A percentile compares a stretch with the other conserved stretches of the same genome.
phyloP scores from a whole-genome alignment of 2,329 filamentous ascomycete genomes.

The Chrysoporthe deuterocubensis region DNA sequence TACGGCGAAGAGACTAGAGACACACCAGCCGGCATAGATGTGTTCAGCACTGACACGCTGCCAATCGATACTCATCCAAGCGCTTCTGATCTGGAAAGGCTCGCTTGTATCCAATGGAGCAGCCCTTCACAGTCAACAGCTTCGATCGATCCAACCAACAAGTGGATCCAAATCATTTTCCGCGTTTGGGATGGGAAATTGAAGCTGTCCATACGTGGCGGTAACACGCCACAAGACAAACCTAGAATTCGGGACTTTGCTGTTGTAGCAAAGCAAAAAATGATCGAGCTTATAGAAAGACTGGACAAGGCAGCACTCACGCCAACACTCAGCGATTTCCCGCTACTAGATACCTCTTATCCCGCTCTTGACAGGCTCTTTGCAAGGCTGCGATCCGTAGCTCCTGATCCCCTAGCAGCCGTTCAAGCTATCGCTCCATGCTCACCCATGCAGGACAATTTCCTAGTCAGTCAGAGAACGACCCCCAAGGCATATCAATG shows the following conservation, averaged over 20 bases:
- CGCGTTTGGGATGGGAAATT: background rate
- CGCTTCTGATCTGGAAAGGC: background rate
- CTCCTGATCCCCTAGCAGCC: constrained; percentile 28
- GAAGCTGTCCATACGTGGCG: background rate
- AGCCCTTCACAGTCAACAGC: background rate
- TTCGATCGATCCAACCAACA: background rate
- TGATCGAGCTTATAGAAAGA: background rate
- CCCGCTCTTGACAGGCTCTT: constrained; percentile 29
- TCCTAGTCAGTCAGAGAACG: constrained; percentile 32
- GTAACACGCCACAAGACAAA: background rate
- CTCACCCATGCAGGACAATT: constrained; percentile 34
- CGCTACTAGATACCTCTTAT: constrained; percentile 32
- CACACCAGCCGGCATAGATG: background rate
- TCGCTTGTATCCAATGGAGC: background rate
- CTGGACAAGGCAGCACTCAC: constrained; percentile 16
- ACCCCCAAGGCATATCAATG: constrained; percentile 31
- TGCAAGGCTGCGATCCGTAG: constrained; percentile 22
- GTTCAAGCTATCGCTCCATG: constrained; percentile 34
- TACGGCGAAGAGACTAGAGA: background rate
- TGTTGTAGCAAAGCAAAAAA: background rate
- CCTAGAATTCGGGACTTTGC: background rate
- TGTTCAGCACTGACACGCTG: background rate
- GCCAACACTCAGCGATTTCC: constrained; percentile 35
- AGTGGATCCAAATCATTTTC: background rate
- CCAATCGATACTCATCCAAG: background rate